Evolutionary conservation across 1,139 yeast genomes (phyloP).

Genomic region (Schwanniomyces etchellsii): DNA sequence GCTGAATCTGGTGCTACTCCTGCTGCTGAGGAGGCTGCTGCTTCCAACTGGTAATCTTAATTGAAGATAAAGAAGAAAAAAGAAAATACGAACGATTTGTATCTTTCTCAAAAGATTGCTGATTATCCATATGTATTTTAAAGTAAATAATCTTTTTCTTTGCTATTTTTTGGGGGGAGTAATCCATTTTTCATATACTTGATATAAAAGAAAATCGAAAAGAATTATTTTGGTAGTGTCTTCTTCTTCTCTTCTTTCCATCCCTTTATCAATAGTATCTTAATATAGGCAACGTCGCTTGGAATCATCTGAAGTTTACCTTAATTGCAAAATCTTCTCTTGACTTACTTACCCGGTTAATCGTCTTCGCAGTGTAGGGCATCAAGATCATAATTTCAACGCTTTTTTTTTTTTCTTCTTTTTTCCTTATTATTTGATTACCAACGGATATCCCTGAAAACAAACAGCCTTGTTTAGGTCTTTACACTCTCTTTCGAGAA

Average conservation of each 20-base stretch:
- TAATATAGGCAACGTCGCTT: neutral
- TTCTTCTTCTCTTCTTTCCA: constrained; percentile 10
- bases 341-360: constrained; percentile 1
- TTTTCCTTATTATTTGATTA: constrained; percentile 26
- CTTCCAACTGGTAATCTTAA: constrained; percentile 42
- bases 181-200: constrained; percentile 8
- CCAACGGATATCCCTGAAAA: constrained; percentile 29
- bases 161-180: constrained; percentile 8
- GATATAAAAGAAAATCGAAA: constrained; percentile 9
- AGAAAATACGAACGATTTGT: neutral
- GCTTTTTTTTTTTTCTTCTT: neutral
- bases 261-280: neutral
- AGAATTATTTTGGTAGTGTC: constrained; percentile 5
- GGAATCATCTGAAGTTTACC: no score
- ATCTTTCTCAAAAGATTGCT: constrained; percentile 5
- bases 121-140: constrained; percentile 6
- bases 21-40: constrained; percentile 77
- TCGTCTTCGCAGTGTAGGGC: neutral
- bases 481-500: no score
- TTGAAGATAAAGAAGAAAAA: constrained; percentile 2
- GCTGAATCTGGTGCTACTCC: constrained; percentile 63
- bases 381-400: neutral
- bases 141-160: constrained; percentile 1
- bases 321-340: no score
- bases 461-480: neutral